Percentiles rank a stretch among this genome's conserved stretches.
These are phyloP conservation scores for Dryas octopetala DNA, from an alignment of 306 rosid genomes.

Conservation along the genomic window DNA sequence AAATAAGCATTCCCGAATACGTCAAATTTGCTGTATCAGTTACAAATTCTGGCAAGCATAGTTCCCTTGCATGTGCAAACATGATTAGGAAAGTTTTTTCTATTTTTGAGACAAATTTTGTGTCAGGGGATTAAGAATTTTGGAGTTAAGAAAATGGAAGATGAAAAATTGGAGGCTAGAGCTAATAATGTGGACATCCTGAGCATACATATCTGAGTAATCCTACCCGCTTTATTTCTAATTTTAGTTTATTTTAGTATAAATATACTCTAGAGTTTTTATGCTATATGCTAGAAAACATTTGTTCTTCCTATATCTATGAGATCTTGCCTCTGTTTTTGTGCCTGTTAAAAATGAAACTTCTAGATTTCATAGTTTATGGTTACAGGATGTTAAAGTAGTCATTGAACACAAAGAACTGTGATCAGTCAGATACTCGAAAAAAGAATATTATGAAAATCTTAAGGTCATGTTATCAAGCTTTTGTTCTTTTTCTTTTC, in stretches of 20 bases:
- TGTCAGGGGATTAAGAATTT: neutral
- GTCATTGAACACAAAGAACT: conserved; percentile 2
- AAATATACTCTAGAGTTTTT: too few relatives aligned
- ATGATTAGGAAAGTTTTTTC: neutral
- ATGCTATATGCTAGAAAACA: conserved; percentile 1
- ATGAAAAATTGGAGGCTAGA: neutral
- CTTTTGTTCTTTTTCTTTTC: conserved; percentile 6
- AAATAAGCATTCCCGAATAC: neutral
- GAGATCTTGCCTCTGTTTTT: neutral
- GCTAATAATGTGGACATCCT: neutral
- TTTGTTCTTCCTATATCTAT: neutral
- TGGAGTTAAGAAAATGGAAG: neutral
- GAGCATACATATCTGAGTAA: neutral
- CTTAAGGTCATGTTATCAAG: neutral
- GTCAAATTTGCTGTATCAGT: neutral
- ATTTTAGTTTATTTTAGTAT: neutral
- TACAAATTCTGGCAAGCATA: neutral
- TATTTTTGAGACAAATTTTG: neutral
- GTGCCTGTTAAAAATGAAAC: neutral
- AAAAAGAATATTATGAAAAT: neutral
- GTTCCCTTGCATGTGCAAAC: neutral
- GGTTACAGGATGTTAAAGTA: neutral
- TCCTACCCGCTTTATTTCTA: neutral
- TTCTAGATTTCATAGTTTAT: neutral
- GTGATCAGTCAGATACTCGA: neutral